These are phyloP conservation scores for Clarireedia monteithiana DNA, from an alignment of 2,329 filamentous ascomycete genomes.

Conservation along the genomic window DNA sequence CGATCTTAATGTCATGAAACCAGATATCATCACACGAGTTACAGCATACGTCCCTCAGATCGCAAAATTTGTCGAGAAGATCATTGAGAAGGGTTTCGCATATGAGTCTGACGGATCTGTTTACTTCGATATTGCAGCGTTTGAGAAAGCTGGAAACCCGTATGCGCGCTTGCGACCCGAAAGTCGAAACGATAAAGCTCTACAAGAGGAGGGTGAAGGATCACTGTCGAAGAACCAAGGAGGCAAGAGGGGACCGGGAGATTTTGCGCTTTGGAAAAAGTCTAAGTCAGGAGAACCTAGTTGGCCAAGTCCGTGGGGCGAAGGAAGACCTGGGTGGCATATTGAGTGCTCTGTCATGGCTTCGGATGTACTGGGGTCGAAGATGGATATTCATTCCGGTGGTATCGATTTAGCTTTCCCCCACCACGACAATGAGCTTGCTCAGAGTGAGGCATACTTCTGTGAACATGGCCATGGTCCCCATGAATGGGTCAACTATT, in stretches of 20 bases:
- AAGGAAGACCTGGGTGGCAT: conserved; percentile 87
- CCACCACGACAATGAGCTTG: conserved; percentile 88
- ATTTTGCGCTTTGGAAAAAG: conserved; percentile 92
- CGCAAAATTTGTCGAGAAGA: conserved; percentile 67
- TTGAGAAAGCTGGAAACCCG: conserved; percentile 69
- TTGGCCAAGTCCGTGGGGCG: conserved; percentile 84
- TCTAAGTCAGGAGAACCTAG: conserved; percentile 87
- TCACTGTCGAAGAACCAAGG: conserved; percentile 45
- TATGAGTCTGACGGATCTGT: conserved; percentile 70
- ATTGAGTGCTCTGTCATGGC: conserved; percentile 98
- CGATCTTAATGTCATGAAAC: conserved; percentile 73
- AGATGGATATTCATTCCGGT: conserved; percentile 79
- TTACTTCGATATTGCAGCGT: conserved; percentile 8
- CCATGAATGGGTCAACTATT: conserved; percentile 45
- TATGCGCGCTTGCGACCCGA: conserved; percentile 84
- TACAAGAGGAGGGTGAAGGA: conserved; percentile 86
- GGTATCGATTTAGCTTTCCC: conserved; percentile 88
- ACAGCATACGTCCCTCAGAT: conserved; percentile 89
- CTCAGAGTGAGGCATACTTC: conserved; percentile 81
- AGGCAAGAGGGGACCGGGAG: conserved; percentile 64
- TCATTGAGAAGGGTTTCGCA: conserved; percentile 76
- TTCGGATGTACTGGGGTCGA: conserved; percentile 72
- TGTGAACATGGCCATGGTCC: conserved; percentile 7
- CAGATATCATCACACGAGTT: conserved; percentile 79
- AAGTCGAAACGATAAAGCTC: conserved; percentile 72